Evolutionary conservation across 2,329 filamentous ascomycete species (phyloP).

Genomic region (Fusarium coffeatum): DNA sequence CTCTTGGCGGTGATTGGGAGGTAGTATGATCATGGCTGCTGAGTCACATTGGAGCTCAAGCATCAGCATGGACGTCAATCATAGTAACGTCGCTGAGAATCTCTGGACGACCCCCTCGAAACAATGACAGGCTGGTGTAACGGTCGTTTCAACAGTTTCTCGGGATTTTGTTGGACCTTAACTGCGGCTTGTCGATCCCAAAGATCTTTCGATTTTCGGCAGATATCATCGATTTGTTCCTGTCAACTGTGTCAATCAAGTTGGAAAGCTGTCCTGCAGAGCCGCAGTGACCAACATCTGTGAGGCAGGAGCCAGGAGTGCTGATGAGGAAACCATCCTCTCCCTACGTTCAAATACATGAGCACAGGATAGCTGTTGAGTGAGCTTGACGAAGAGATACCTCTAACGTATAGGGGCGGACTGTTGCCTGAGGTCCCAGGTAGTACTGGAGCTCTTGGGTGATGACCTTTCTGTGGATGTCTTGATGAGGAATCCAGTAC

Average conservation of each 20-base stretch:
- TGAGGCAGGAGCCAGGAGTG: constrained; percentile 67
- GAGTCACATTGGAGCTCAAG: constrained; percentile 30
- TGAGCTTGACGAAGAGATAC: constrained; percentile 53
- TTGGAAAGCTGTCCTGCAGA: constrained; percentile 3
- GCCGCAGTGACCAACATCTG: constrained; percentile 62
- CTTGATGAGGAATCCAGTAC: constrained; percentile 70
- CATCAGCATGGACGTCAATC: constrained; percentile 44
- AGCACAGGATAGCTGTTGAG: constrained; percentile 34
- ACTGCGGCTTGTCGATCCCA: constrained; percentile 68
- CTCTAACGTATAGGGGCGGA: constrained; percentile 67
- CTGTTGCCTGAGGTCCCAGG: constrained; percentile 68
- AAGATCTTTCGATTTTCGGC: constrained; percentile 67
- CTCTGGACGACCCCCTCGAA: constrained; percentile 43
- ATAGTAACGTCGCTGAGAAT: constrained; percentile 45
- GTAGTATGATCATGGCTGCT: constrained; percentile 14
- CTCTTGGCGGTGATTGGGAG: constrained; percentile 13
- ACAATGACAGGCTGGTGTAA: constrained; percentile 67
- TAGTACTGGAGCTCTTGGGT: constrained; percentile 68
- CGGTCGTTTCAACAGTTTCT: constrained; percentile 66
- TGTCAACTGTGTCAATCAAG: constrained; percentile 47
- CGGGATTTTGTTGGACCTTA: constrained; percentile 58
- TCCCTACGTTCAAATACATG: constrained; percentile 56
- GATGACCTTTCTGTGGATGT: constrained; percentile 71
- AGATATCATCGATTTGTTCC: constrained; percentile 74
- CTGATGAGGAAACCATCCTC: constrained; percentile 71